Percentiles rank a stretch among this genome's conserved stretches.
Conservation (phyloP, 441 rosid species). For the Erysimum pusillum region DNA sequence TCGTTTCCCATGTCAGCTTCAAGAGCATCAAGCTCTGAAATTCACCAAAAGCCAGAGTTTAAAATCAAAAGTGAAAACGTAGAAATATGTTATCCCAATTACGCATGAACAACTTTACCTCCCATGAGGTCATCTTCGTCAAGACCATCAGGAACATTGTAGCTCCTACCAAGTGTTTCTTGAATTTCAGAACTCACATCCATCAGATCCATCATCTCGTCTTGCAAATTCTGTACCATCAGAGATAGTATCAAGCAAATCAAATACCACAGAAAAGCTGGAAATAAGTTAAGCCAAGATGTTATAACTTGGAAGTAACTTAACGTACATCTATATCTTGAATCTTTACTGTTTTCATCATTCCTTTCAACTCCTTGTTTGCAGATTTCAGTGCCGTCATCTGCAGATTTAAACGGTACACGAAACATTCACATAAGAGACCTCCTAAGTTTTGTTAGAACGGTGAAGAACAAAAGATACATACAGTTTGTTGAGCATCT, state of each 20-base stretch:
- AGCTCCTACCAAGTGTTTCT: slow-evolving; percentile 95
- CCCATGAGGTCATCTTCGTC: slow-evolving; percentile 99
- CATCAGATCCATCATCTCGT: slow-evolving; percentile 99
- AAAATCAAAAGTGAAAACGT: background rate
- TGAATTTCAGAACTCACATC: slow-evolving; percentile 96
- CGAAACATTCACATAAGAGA: slow-evolving; percentile 8
- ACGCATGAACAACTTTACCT: slow-evolving; percentile 57
- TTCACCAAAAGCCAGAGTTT: slow-evolving; percentile 12
- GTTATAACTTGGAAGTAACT: background rate
- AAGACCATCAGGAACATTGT: slow-evolving; percentile 93
- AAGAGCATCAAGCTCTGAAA: slow-evolving; percentile 93
- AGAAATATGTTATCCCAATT: background rate
- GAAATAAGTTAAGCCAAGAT: slow-evolving; percentile 5
- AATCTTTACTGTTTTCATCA: slow-evolving; percentile 95
- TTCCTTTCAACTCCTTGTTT: slow-evolving; percentile 91
- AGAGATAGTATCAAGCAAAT: slow-evolving; percentile 25
- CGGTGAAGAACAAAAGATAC: slow-evolving; percentile 8
- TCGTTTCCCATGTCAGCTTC: slow-evolving; percentile 96
- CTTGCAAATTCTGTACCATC: slow-evolving; percentile 87
- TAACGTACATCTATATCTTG: slow-evolving; percentile 83
- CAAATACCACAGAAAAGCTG: slow-evolving; percentile 11
- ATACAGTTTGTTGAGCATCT: slow-evolving; percentile 98
- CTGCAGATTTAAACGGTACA: slow-evolving; percentile 48
- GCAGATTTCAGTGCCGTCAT: slow-evolving; percentile 91
- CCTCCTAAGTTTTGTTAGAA: background rate